Conservation (phyloP, 2,329 filamentous ascomycete species). For the Paraphoma sp. region DNA sequence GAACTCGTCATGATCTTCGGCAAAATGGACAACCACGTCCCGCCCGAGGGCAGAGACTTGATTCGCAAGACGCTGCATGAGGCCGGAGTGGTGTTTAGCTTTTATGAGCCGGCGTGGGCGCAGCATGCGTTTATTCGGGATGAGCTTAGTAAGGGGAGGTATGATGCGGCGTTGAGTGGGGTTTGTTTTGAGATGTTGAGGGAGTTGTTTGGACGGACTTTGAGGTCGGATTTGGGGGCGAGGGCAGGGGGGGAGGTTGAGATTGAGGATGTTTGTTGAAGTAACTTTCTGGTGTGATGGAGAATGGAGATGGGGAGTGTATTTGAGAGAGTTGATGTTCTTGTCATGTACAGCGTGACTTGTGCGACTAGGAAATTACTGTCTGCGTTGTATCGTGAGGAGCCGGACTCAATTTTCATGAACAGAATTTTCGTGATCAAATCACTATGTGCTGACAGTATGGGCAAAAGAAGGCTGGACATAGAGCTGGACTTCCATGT, state of each 20-base stretch:
- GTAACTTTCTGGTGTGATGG: not conserved
- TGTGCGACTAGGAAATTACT: too few species aligned
- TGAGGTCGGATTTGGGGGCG: constrained; percentile 80
- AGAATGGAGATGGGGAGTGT: not conserved
- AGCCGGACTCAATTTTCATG: too few species aligned
- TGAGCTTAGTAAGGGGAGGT: constrained; percentile 90
- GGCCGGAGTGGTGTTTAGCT: constrained; percentile 75
- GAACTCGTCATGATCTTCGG: constrained; percentile 92
- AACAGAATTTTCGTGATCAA: too few species aligned
- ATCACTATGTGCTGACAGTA: too few species aligned
- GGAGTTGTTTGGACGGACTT: constrained; percentile 79
- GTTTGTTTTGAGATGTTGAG: constrained; percentile 90
- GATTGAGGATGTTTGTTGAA: constrained; percentile 73
- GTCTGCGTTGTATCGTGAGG: too few species aligned
- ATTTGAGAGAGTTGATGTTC: too few species aligned
- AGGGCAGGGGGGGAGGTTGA: constrained; percentile 66
- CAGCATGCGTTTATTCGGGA: constrained; percentile 63
- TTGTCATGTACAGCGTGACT: too few species aligned
- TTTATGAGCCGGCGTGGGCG: constrained; percentile 90
- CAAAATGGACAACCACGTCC: constrained; percentile 89
- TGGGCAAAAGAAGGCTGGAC: too few species aligned
- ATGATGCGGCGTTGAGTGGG: constrained; percentile 85
- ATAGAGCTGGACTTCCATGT: too few species aligned
- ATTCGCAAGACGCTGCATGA: constrained; percentile 84
- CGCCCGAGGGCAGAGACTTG: constrained; percentile 79